Conservation (phyloP, 179 eudicot species). For the Drosera spatulata region DNA sequence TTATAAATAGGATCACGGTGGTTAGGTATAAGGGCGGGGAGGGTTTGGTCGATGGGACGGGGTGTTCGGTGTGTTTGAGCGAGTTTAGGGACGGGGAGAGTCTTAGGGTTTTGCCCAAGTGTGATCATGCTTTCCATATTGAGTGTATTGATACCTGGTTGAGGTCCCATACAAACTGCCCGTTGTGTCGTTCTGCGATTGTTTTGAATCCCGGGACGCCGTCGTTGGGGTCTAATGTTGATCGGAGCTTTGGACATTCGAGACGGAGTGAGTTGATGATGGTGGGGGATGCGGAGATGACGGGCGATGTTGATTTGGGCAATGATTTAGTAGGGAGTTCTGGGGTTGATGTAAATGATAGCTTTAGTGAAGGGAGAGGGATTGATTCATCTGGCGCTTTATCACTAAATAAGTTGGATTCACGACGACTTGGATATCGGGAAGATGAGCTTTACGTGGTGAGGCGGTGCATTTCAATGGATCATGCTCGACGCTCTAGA, state of each 20-base stretch:
- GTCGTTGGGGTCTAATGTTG: constrained; percentile 8
- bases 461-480: constrained; percentile 20
- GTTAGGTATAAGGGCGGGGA: constrained; percentile 15
- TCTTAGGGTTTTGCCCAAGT: constrained; percentile 26
- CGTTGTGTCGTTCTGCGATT: constrained; percentile 21
- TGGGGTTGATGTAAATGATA: constrained; percentile 3
- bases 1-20: constrained; percentile 18
- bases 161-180: constrained; percentile 26
- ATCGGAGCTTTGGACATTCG: constrained; percentile 12
- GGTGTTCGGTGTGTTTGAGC: constrained; percentile 24
- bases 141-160: constrained; percentile 31
- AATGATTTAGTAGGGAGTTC: constrained; percentile 1
- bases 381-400: background rate
- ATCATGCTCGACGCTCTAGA: constrained; percentile 2
- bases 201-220: constrained; percentile 11
- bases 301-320: constrained; percentile 16
- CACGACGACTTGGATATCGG: background rate
- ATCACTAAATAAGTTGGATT: constrained; percentile 3
- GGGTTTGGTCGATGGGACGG: constrained; percentile 16
- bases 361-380: constrained; percentile 5
- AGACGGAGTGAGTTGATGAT: constrained; percentile 8
- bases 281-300: constrained; percentile 2
- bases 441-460: constrained; percentile 1
- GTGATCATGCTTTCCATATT: constrained; percentile 31
- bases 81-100: constrained; percentile 22